Evolutionary conservation across 805 yeast species (phyloP).

Genomic region (Ogataea kodamae): DNA sequence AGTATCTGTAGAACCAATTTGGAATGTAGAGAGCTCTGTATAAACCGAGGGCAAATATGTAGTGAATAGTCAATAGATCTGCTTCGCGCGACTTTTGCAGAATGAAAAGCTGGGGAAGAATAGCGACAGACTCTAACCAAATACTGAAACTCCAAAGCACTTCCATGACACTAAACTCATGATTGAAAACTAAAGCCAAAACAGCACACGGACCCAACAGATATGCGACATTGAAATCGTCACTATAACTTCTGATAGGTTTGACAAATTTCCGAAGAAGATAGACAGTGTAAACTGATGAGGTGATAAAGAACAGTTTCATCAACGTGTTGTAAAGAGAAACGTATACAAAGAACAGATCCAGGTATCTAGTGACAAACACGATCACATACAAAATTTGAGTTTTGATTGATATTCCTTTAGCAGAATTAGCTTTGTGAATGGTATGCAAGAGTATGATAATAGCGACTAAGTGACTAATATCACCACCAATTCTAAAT

Average conservation of each 20-base stretch:
- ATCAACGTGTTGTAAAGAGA: conserved; percentile 74
- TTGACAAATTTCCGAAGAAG: conserved; percentile 63
- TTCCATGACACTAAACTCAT: conserved; percentile 59
- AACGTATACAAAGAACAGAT: conserved; percentile 51
- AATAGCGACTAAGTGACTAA: conserved; percentile 79
- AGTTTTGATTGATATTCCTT: conserved; percentile 87
- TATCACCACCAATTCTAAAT: conserved; percentile 54
- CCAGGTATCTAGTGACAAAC: conserved; percentile 69
- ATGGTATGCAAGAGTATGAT: conserved; percentile 73
- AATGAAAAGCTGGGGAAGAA: conserved; percentile 88
- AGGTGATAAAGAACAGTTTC: conserved; percentile 76
- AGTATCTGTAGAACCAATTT: conserved; percentile 90
- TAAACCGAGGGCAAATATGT: conserved; percentile 87
- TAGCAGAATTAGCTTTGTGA: conserved; percentile 56
- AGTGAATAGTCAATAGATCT: conserved; percentile 82
- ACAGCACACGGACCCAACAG: conserved; percentile 61
- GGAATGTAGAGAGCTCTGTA: conserved; percentile 90
- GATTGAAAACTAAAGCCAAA: conserved; percentile 58
- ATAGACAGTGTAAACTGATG: conserved; percentile 72
- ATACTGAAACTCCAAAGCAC: conserved; percentile 82
- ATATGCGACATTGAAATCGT: conserved; percentile 70
- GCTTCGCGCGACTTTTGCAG: conserved; percentile 88
- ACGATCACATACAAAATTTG: conserved; percentile 76
- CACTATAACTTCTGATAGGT: conserved; percentile 58
- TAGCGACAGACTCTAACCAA: conserved; percentile 92